Percentiles rank a stretch among this genome's conserved stretches.
phyloP scores from a whole-genome alignment of 192 early-diverging fungal species.

The Coemansia sp. region DNA sequence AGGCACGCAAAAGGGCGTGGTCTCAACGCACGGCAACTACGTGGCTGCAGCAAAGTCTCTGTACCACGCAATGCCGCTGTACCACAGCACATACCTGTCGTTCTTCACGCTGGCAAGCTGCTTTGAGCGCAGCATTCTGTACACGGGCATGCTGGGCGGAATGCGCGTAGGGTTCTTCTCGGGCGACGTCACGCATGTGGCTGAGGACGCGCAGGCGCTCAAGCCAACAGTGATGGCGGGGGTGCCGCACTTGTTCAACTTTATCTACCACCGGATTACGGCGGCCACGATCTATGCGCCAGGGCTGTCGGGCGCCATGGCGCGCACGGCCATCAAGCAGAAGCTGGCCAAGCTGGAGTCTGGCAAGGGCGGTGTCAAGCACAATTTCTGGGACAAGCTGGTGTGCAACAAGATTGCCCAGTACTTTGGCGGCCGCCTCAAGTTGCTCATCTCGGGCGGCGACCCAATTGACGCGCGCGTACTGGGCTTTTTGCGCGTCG shows the following conservation, averaged over 20 bases:
- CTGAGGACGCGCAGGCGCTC: slow-evolving; percentile 81
- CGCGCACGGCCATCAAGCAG: slow-evolving; percentile 57
- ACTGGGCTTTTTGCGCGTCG: slow-evolving; percentile 61
- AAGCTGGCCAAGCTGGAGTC: slow-evolving; percentile 57
- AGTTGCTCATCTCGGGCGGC: slow-evolving; percentile 58
- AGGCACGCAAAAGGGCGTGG: slow-evolving; percentile 65
- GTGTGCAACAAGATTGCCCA: slow-evolving; percentile 77
- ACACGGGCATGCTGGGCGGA: slow-evolving; percentile 57
- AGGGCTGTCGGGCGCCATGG: slow-evolving; percentile 59
- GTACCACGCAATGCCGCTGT: slow-evolving; percentile 12
- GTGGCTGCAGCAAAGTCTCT: slow-evolving; percentile 41
- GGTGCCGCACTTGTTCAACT: slow-evolving; percentile 87
- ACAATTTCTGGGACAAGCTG: slow-evolving; percentile 78
- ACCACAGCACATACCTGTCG: slow-evolving; percentile 51
- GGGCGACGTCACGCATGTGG: slow-evolving; percentile 58
- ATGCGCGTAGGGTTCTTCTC: slow-evolving; percentile 71
- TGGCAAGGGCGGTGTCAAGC: slow-evolving; percentile 55
- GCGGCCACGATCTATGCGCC: slow-evolving; percentile 54
- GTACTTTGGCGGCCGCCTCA: slow-evolving; percentile 69
- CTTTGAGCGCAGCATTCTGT: slow-evolving; percentile 68
- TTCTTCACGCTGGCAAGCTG: slow-evolving; percentile 87
- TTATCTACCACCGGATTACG: slow-evolving; percentile 76
- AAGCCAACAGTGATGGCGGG: slow-evolving; percentile 82
- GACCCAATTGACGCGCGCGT: slow-evolving; percentile 63
- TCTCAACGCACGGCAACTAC: slow-evolving; percentile 68